Conservation (phyloP, 495 filamentous ascomycete genomes). For the Penicillium angulare region DNA sequence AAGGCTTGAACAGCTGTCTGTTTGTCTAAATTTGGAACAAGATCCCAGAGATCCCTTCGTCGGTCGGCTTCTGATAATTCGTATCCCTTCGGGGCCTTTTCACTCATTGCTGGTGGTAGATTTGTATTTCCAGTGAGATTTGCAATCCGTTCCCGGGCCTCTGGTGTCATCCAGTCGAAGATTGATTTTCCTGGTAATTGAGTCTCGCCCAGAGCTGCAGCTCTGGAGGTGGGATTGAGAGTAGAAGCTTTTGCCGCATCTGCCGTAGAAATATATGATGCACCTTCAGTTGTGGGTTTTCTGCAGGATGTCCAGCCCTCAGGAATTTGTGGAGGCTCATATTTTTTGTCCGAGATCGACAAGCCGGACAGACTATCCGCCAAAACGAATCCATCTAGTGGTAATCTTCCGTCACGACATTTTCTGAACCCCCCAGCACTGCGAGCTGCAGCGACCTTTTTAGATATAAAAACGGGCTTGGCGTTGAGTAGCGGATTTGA, state of each 20-base stretch:
- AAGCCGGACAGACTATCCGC: constrained; percentile 56
- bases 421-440: constrained; percentile 60
- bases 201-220: constrained; percentile 77
- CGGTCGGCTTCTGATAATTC: constrained; percentile 57
- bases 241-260: constrained; percentile 72
- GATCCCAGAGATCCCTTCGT: constrained; percentile 56
- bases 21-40: constrained; percentile 74
- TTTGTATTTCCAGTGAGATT: constrained; percentile 71
- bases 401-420: constrained; percentile 86
- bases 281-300: constrained; percentile 43
- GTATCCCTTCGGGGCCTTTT: constrained; percentile 65
- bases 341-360: constrained; percentile 59
- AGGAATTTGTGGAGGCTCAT: constrained; percentile 74
- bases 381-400: constrained; percentile 82
- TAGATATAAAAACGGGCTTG: constrained; percentile 77
- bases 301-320: constrained; percentile 67
- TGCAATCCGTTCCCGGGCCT: constrained; percentile 73
- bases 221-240: constrained; percentile 76
- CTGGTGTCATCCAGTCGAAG: constrained; percentile 87
- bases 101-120: constrained; percentile 73
- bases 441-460: constrained; percentile 60
- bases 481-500: constrained; percentile 64
- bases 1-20: constrained; percentile 72
- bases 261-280: constrained; percentile 63
- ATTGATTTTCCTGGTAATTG: constrained; percentile 89